phyloP scores from a whole-genome alignment of 2,329 filamentous ascomycete species.

The Curvularia sp. region DNA sequence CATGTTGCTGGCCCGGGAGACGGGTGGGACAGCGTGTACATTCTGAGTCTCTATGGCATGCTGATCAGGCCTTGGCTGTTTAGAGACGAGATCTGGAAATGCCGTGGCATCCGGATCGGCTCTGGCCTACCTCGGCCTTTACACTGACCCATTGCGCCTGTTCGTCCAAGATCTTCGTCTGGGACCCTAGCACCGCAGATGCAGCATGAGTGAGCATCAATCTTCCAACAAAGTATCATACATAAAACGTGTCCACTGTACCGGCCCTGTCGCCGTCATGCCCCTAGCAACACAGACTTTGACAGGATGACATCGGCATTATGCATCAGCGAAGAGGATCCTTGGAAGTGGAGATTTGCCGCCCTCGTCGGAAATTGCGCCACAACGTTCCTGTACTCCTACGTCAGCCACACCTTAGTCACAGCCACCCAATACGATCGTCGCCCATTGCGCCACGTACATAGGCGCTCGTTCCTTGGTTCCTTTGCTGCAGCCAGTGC shows the following conservation, averaged over 20 bases:
- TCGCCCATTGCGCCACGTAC: neutral
- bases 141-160: slow-evolving; percentile 4
- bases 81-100: slow-evolving; percentile 4
- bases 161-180: slow-evolving; percentile 4
- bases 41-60: neutral
- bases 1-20: neutral
- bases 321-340: neutral
- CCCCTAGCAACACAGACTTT: neutral
- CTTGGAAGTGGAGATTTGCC: neutral
- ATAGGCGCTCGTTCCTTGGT: neutral
- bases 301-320: neutral
- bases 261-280: neutral
- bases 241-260: neutral
- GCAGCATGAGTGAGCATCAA: neutral
- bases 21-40: neutral
- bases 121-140: slow-evolving; percentile 5
- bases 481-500: neutral
- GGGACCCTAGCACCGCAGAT: neutral
- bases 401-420: neutral
- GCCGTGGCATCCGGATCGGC: slow-evolving; percentile 17
- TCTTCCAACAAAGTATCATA: neutral
- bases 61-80: slow-evolving; percentile 8
- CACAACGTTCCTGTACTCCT: slow-evolving; percentile 1
- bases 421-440: slow-evolving; percentile 2
- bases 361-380: slow-evolving; percentile 4